Percentiles rank a stretch among this genome's conserved stretches.
phyloP scores from a whole-genome alignment of 495 filamentous ascomycete genomes.

The Neurospora discreta region DNA sequence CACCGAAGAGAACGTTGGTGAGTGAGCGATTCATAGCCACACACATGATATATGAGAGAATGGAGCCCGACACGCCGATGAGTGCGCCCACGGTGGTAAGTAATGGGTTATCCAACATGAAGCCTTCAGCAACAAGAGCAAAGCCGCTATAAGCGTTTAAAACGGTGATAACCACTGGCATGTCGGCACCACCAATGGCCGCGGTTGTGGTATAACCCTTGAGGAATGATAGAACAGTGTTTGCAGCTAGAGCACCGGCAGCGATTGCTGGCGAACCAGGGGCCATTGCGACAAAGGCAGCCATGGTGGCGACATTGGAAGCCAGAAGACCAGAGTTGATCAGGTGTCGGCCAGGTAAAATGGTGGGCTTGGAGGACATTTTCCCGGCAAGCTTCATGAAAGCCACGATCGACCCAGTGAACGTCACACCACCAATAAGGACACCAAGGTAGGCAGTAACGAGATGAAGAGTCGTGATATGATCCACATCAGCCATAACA shows the following conservation, averaged over 20 bases:
- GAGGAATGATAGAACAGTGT: slow-evolving; percentile 61
- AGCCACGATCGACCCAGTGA: slow-evolving; percentile 73
- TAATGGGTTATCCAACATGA: slow-evolving; percentile 77
- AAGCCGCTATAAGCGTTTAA: slow-evolving; percentile 80
- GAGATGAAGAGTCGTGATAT: slow-evolving; percentile 62
- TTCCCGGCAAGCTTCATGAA: slow-evolving; percentile 68
- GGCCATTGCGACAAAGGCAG: slow-evolving; percentile 64
- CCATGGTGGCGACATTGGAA: slow-evolving; percentile 66
- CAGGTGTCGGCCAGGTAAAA: slow-evolving; percentile 56
- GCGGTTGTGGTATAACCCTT: slow-evolving; percentile 76
- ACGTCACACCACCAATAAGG: slow-evolving; percentile 70
- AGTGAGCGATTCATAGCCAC: slow-evolving; percentile 76
- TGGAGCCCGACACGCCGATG: slow-evolving; percentile 72
- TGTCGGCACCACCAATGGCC: slow-evolving; percentile 76
- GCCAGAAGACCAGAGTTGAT: slow-evolving; percentile 61
- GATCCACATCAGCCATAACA: slow-evolving; percentile 54
- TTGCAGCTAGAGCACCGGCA: slow-evolving; percentile 59
- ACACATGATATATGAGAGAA: slow-evolving; percentile 73
- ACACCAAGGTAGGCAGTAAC: slow-evolving; percentile 73
- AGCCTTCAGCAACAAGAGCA: slow-evolving; percentile 68
- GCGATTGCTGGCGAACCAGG: slow-evolving; percentile 63
- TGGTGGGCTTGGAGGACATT: slow-evolving; percentile 62
- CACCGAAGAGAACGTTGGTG: slow-evolving; percentile 72
- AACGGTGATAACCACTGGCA: slow-evolving; percentile 80
- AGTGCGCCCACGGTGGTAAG: slow-evolving; percentile 69